Evolutionary conservation across 139 green algal species (phyloP).

Genomic region (Auxenochlorella protothecoides): DNA sequence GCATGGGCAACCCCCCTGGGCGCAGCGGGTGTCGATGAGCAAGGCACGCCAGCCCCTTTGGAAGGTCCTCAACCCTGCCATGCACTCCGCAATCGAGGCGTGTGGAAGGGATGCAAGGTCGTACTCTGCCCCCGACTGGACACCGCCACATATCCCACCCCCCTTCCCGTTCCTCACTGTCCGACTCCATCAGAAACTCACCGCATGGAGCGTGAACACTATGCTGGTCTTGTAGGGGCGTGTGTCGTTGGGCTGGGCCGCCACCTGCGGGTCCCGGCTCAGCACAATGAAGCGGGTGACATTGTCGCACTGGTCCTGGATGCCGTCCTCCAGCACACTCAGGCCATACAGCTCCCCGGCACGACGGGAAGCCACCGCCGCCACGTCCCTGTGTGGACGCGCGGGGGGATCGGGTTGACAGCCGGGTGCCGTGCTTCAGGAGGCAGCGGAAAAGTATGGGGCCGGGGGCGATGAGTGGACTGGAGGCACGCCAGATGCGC

Average conservation of each 20-base stretch:
- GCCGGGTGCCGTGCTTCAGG: too few relatives aligned
- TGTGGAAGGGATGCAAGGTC: slow-evolving; percentile 3
- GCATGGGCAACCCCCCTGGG: too few relatives aligned
- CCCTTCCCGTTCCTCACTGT: neutral
- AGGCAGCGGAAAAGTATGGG: too few relatives aligned
- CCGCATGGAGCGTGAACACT: slow-evolving; percentile 71
- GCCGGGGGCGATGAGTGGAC: too few relatives aligned
- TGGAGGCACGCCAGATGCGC: too few relatives aligned
- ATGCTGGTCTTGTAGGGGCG: slow-evolving; percentile 77
- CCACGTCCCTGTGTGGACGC: neutral
- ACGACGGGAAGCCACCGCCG: slow-evolving; percentile 52
- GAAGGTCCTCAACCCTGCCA: too few relatives aligned
- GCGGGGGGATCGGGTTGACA: too few relatives aligned
- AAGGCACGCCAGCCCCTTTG: too few relatives aligned
- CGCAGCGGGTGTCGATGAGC: too few relatives aligned
- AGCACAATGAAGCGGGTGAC: slow-evolving; percentile 94
- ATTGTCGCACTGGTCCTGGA: slow-evolving; percentile 87
- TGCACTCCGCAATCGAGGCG: too few relatives aligned
- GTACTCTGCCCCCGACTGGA: neutral
- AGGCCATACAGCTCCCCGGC: slow-evolving; percentile 64
- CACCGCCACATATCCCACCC: neutral
- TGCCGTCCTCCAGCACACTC: slow-evolving; percentile 59
- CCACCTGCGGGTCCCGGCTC: slow-evolving; percentile 73
- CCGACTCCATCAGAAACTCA: neutral
- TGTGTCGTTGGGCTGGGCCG: slow-evolving; percentile 10